Conservation (phyloP, 352 stramenopile genomes). For the Phytophthora capsici region DNA sequence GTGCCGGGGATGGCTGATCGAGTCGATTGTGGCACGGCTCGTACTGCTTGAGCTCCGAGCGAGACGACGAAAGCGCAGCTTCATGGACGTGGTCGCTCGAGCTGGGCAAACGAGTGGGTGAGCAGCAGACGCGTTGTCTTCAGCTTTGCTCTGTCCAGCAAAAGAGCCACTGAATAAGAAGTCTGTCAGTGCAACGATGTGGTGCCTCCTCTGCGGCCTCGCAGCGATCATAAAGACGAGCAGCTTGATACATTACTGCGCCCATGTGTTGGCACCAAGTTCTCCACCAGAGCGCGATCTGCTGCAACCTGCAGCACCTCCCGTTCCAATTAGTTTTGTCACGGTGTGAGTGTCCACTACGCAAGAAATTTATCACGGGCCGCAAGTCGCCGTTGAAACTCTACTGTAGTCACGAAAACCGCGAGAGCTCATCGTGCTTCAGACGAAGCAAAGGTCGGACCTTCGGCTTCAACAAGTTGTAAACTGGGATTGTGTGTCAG, state of each 20-base stretch:
- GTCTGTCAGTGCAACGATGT: conserved; percentile 17
- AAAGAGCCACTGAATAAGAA: conserved; percentile 34
- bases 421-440: not conserved
- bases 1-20: conserved; percentile 23
- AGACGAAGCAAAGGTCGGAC: conserved; percentile 32
- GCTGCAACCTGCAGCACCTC: not conserved
- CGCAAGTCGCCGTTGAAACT: not conserved
- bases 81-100: conserved; percentile 14
- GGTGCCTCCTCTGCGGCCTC: conserved; percentile 5
- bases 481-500: conserved; percentile 15
- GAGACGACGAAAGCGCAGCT: conserved; percentile 19
- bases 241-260: conserved; percentile 28
- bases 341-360: conserved; percentile 1
- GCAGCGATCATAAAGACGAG: conserved; percentile 37
- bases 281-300: conserved; percentile 22
- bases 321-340: not conserved
- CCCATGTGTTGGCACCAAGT: conserved; percentile 29
- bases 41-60: not conserved
- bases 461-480: conserved; percentile 25
- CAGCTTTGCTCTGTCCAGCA: conserved; percentile 8
- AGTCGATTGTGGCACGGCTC: not conserved
- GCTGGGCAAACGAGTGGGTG: conserved; percentile 39
- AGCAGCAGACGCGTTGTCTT: conserved; percentile 12
- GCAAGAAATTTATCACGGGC: conserved; percentile 29
- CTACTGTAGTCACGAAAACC: not conserved